Evolutionary conservation across 2,329 filamentous ascomycete species (phyloP), one percentile per base, ranked within the genome.

Genomic region (Orbilia javanica): DNA sequence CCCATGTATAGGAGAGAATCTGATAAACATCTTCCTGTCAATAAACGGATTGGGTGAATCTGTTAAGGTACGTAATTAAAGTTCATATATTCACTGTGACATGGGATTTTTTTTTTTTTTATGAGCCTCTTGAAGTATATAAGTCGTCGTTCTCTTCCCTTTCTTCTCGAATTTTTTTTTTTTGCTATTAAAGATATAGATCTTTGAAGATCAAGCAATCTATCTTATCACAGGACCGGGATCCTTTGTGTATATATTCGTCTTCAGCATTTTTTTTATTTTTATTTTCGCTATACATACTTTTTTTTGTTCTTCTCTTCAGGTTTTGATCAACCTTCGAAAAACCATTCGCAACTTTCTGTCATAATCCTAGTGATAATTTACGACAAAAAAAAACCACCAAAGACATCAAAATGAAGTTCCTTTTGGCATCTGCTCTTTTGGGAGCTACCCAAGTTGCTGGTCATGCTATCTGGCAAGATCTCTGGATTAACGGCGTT

Each of bases 401-500:
- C n/a, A n/a, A n/a, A n/a, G n/a, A n/a, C n/a, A n/a, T n/a, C 36
- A 39, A 2, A 8, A 78, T 78, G 74, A 78, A 78, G 67, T 53
- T 72, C 36, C 27, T 68, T 42, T 63, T 63, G n/a, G 7, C 67
- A 46, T 72, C 67, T 22, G 74, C 74, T 53, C 74, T 78, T 10
- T 57, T 78, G 67, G 74, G 62, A 11, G 67, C 84, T 57, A 81
- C 82, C 50, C 80, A 85, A 48, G 86, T 84, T 22, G 81, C 84
- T 63, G 85, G 84, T 60, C 88, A 89, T 79, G 86, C 87, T 44
- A 86, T 85, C 48, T 88, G 87, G 84, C 87, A 88, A 79, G 82
- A 87, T 11, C 82, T 88, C 44, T 87, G 86, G 67, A 84, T 88
- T 80, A 86, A 87, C 79, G 85, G 84, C 48, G 82, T 84, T 31